Evolutionary conservation across 352 stramenopile species (phyloP), one percentile per base, ranked within the genome.

Genomic region (Phytophthora boehmeriae): DNA sequence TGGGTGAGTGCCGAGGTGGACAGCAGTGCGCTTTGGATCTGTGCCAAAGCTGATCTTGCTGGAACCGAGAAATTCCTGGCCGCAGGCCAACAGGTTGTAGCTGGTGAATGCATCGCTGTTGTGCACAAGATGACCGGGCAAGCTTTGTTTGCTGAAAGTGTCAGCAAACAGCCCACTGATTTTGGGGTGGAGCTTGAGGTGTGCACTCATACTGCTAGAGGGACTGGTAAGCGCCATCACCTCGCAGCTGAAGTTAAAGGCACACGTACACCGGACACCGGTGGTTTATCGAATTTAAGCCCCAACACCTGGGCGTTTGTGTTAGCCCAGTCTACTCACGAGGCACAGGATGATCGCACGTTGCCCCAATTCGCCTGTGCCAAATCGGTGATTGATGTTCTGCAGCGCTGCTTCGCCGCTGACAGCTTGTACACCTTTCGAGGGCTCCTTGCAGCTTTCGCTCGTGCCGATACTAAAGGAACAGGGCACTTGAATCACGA

Each of bases 41-140:
- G 85, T 51, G 61, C 65, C 14, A 82, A 75, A 14, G 87, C 83
- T 0, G 82, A 94, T 38, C 70, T 92, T 14, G 61, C 76, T 11
- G 66, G 66, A 1, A 83, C 83, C 0, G 81, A 91, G 36, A 92
- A 90, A 66, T 59, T 92, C 2, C 81, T 95, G n/a, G 74, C 81
- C 13, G 67, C 68, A 0, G 79, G 84, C 0, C 66, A 68, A 5
- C 71, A 66, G 11, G 73, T 95, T 2, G 23, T 44, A 5, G 60
- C 72, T 0, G 79, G 78, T 0, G 87, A 95, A 35, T 46, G 51
- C 2, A 59, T 94, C 46, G 74, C 83, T 4, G 48, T 95, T 35
- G 57, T 90, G 47, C 87, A 95, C 68, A 93, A 95, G 68, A 95
- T 95, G 87, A 93, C 87, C 0, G 83, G 85, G 19, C 74, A 91